Evolutionary conservation across 352 stramenopile genomes (phyloP), one percentile per base, ranked within the genome.

Genomic region (Phytophthora fragariaefolia): DNA sequence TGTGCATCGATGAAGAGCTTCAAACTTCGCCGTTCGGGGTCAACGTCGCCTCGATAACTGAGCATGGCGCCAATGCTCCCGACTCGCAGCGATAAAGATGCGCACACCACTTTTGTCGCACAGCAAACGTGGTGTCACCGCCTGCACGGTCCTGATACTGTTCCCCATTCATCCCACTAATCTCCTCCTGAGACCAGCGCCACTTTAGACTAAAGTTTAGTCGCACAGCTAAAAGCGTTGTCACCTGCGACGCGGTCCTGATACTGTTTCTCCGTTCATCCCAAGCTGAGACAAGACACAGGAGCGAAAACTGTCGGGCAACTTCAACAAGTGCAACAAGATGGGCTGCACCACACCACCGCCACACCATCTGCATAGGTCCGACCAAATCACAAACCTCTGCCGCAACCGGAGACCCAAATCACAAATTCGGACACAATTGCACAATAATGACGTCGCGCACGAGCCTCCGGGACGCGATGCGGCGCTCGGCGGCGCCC

Each of bases 391-490:
- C 20, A 38, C 6, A 40, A n/a, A 12, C 7, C 36, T 43, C 34
- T 43, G 34, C 34, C 34, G 18, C 34, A 43, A 20, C n/a, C n/a
- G n/a, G n/a, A n/a, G n/a, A n/a, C n/a, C n/a, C 24, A 59, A 59
- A n/a, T 24, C n/a, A n/a, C 49, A 56, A 57, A 46, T 40, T 32
- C 8, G 23, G 12, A 6, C 9, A 58, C 22, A 34, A 57, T 66
- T 40, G 53, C 26, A n/a, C 27, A 47, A 30, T 59, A 42, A 87
- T 85, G 73, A 68, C 82, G 42, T 71, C 71, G 20, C 79, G 71
- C 36, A 48, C 65, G 45, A 87, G 75, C 49, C 58, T 90, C 3
- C 79, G 73, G 12, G 79, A 86, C 42, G 70, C 75, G 40, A 86
- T 83, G 46, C 66, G 74, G 47, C 69, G 58, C 32, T 64, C 59